phyloP scores from a whole-genome alignment of 139 green algal species.

The Chloropicon primus region DNA sequence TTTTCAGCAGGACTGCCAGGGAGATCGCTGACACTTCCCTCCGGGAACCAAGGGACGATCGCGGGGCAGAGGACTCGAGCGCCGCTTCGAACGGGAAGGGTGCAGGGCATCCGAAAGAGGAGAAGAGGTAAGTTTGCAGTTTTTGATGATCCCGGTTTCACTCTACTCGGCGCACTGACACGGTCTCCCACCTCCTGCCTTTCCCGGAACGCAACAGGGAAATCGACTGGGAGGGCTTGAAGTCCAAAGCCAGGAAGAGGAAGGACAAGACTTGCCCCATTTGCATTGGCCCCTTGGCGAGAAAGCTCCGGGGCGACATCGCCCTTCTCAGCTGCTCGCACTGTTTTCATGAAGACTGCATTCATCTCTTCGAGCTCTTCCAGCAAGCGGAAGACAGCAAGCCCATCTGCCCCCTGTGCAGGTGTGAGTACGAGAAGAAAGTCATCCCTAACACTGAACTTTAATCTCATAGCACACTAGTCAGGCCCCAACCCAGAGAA shows the following conservation, averaged over 20 bases:
- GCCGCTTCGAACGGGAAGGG: background rate
- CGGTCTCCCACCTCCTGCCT: background rate
- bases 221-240: conserved; percentile 32
- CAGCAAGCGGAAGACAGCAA: background rate
- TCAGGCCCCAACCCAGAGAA: too few relatives aligned
- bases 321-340: conserved; percentile 52
- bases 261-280: conserved; percentile 45
- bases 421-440: background rate
- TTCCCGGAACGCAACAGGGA: background rate
- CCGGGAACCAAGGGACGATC: background rate
- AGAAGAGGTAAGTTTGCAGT: background rate
- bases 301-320: conserved; percentile 3
- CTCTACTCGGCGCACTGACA: background rate
- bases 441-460: background rate
- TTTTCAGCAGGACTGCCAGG: background rate
- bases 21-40: background rate
- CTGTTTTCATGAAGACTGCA: conserved; percentile 43
- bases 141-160: background rate
- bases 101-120: background rate
- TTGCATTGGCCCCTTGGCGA: conserved; percentile 30
- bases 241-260: conserved; percentile 12
- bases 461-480: too few relatives aligned
- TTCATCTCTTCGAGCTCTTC: conserved; percentile 45
- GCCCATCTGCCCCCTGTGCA: background rate
- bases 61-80: background rate